Base-by-base conservation (phyloP, 1,139 yeast genomes). In the Citeromyces hawaiiensis region DNA sequence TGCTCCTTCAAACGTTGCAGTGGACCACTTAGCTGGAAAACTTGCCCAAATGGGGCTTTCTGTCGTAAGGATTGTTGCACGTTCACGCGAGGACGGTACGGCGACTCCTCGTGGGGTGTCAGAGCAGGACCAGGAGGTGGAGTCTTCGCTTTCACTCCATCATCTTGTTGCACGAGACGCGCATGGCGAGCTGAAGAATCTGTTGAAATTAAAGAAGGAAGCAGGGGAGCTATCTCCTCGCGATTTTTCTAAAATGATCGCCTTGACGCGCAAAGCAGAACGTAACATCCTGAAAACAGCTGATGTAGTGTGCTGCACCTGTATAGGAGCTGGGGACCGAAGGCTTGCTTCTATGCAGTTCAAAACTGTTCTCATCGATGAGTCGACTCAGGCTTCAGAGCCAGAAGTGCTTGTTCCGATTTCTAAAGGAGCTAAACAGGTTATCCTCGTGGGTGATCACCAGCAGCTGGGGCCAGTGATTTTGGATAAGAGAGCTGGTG, bases 1-100 rank as follows among this genome's bases (percentile, higher is more conserved):
- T 66, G 96, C 96, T 2, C 96, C 96, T 13, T 86, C 96, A 16
- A 88, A 88, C 59, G 91, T 88, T 41, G 96, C 96, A 0, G 96
- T 85, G 35, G 96, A 88, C 57, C 96, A 88, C 61, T 66, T 88
- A 43, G 87, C 96, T 2, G 71, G 70, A 7, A 81, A 87, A 50
- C 64, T 87, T 43, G 70, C 74, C 42, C 54, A 58, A 9, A 59
- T 85, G 30, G 94, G 94, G 0, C 59, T 88, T 40, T 74, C 74
- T 16, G 94, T 86, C 32, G 83, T 83, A 13, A 68, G 96, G 50
- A 51, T 87, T 37, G 70, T 79, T 10, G 94, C 96, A 2, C 77
- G 70, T 50, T 69, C 82, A 36, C 68, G 94, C 45, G 96, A 87
- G 57, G 91, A 81, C 57, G 77, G 15, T n/a, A 14, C 15, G 6